Conservation (phyloP, 495 filamentous ascomycete genomes). For the Aspergillus mulundensis region DNA sequence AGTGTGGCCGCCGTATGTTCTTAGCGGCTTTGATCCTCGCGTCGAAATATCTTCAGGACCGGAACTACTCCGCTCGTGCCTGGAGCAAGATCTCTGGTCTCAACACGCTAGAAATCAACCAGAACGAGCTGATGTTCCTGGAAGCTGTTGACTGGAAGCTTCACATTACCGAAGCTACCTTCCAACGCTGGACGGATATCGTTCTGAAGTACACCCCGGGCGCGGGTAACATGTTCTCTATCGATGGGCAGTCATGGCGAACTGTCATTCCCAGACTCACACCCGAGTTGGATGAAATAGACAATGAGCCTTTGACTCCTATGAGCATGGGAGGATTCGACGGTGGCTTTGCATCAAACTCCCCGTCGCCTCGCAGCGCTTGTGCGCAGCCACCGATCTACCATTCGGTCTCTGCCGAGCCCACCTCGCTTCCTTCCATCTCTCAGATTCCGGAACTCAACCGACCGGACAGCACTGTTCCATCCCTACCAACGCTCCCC, state of each 20-base stretch:
- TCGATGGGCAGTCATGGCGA: slow-evolving; percentile 60
- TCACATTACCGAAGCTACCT: slow-evolving; percentile 82
- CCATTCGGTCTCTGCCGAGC: slow-evolving; percentile 15
- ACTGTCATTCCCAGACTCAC: slow-evolving; percentile 72
- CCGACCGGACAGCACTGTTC: slow-evolving; percentile 28
- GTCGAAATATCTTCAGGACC: slow-evolving; percentile 96
- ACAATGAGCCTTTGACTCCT: slow-evolving; percentile 32
- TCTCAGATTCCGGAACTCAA: slow-evolving; percentile 55
- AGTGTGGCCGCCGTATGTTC: slow-evolving; percentile 98
- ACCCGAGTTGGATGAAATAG: slow-evolving; percentile 53
- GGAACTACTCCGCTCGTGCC: slow-evolving; percentile 92
- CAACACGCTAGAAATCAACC: slow-evolving; percentile 86
- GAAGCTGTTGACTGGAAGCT: slow-evolving; percentile 88
- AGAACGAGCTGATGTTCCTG: slow-evolving; percentile 92
- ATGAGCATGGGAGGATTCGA: slow-evolving; percentile 31
- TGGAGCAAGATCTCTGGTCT: slow-evolving; percentile 99
- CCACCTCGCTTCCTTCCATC: slow-evolving; percentile 13
- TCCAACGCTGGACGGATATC: slow-evolving; percentile 88
- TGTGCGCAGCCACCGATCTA: slow-evolving; percentile 12
- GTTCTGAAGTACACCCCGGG: slow-evolving; percentile 78
- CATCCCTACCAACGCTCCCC: slow-evolving; percentile 32
- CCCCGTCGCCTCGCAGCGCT: slow-evolving; percentile 33
- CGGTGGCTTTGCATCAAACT: slow-evolving; percentile 25
- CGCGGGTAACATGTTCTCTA: slow-evolving; percentile 27
- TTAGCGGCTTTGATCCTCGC: slow-evolving; percentile 87